Conservation (phyloP, 1,139 yeast species). For the Lodderomyces metapsilosis region DNA sequence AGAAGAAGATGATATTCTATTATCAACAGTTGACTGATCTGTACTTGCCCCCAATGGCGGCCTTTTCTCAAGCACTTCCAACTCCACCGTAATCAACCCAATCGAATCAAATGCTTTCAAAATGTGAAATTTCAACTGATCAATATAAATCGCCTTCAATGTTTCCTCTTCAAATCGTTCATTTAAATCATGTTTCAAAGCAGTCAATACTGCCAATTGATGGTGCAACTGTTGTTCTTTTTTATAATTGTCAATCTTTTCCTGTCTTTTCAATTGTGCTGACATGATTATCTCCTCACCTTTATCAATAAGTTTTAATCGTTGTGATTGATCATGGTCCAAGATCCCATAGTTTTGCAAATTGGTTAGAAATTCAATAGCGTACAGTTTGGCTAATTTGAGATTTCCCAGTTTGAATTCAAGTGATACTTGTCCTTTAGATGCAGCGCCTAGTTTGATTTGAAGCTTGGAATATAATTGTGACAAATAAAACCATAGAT, state of each 20-base stretch:
- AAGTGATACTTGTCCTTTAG: slow-evolving; percentile 13
- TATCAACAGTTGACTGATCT: slow-evolving; percentile 11
- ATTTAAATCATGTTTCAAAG: slow-evolving; percentile 20
- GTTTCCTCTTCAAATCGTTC: slow-evolving; percentile 48
- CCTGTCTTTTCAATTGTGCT: slow-evolving; percentile 60
- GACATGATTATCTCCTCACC: slow-evolving; percentile 32
- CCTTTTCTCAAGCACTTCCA: slow-evolving; percentile 48
- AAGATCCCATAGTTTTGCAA: slow-evolving; percentile 42
- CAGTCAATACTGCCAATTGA: slow-evolving; percentile 26
- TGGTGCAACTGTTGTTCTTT: slow-evolving; percentile 54
- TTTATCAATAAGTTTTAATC: slow-evolving; percentile 39
- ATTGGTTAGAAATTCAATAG: slow-evolving; percentile 44
- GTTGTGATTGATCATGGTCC: slow-evolving; percentile 34
- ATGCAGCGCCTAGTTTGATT: slow-evolving; percentile 10
- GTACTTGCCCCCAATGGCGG: slow-evolving; percentile 19
- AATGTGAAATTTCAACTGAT: slow-evolving; percentile 53
- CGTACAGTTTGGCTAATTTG: slow-evolving; percentile 37
- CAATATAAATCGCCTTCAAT: slow-evolving; percentile 51
- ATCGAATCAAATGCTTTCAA: slow-evolving; percentile 53
- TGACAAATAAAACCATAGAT: slow-evolving; percentile 53
- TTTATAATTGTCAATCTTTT: slow-evolving; percentile 69
- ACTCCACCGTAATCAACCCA: slow-evolving; percentile 57
- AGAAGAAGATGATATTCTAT: not conserved
- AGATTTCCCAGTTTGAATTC: slow-evolving; percentile 40
- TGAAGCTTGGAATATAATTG: slow-evolving; percentile 20